Percentiles rank a stretch among this genome's conserved stretches.
Conservation (phyloP, 2,329 filamentous ascomycete species). For the Monosporascus ibericus region DNA sequence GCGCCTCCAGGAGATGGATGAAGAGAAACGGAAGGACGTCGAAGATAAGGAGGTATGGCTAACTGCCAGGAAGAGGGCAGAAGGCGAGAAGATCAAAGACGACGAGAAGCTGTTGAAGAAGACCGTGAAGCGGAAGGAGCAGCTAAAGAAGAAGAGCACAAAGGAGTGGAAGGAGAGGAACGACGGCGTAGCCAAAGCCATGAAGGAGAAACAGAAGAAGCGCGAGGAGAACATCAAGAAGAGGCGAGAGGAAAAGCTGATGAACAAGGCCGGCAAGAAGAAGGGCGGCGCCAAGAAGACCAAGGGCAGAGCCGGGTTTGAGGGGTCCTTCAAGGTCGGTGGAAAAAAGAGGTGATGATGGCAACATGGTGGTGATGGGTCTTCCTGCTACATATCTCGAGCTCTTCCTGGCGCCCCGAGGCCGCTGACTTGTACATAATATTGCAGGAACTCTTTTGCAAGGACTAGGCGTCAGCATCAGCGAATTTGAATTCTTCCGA, state of each 20-base stretch:
- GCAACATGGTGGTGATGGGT: neutral
- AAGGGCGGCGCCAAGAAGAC: slow-evolving; percentile 35
- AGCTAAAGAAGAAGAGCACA: slow-evolving; percentile 83
- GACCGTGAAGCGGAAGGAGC: slow-evolving; percentile 88
- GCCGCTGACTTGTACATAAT: neutral
- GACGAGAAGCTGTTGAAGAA: slow-evolving; percentile 87
- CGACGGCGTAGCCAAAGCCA: slow-evolving; percentile 66
- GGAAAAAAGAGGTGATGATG: slow-evolving; percentile 32
- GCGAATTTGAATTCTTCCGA: neutral
- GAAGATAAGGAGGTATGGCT: slow-evolving; percentile 94
- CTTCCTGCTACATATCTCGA: neutral
- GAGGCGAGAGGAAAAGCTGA: slow-evolving; percentile 65
- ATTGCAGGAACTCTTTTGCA: neutral
- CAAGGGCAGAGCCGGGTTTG: slow-evolving; percentile 56
- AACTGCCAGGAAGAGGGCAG: slow-evolving; percentile 78
- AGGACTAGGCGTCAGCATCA: neutral
- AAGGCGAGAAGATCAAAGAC: slow-evolving; percentile 84
- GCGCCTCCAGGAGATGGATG: slow-evolving; percentile 68
- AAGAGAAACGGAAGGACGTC: slow-evolving; percentile 76
- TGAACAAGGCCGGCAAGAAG: slow-evolving; percentile 53
- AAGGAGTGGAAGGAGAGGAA: slow-evolving; percentile 76
- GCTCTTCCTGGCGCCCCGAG: neutral
- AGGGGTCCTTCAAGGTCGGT: slow-evolving; percentile 57
- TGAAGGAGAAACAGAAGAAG: slow-evolving; percentile 76
- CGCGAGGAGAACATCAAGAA: slow-evolving; percentile 72